Evolutionary conservation across 495 filamentous ascomycete species (phyloP), one percentile per base, ranked within the genome.

Genomic region (Podospora comata): DNA sequence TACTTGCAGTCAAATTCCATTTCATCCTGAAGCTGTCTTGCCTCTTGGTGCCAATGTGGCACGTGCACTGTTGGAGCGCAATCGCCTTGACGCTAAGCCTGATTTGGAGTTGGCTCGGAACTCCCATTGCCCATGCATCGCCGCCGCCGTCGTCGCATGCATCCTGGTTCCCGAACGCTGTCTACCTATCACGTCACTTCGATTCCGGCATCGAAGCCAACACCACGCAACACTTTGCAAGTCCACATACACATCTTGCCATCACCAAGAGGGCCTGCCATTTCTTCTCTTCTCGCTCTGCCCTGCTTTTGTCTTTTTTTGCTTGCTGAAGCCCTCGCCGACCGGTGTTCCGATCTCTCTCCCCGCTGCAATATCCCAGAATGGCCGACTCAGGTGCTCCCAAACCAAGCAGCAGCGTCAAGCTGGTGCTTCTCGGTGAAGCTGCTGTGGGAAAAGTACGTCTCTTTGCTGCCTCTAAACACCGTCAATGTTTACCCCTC

Each of bases 361-460:
- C 34, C 48, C 63, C 13, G 26, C 2, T 16, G 59, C 7, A 32
- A 59, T 19, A 61, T 48, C 61, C 44, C 53, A 53, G 64, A 66
- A 86, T 86, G 84, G 80, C 83, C 67, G 83, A 85, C 67, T 79
- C 80, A 68, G 78, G 73, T 67, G 86, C 89, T 75, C 90, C 94
- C 65, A 98, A 97, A 84, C 95, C 94, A 61, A 97, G 93, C 84
- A 97, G 93, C 85, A 98, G 95, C 79, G 95, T 99, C 76, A 99
- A 99, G 87, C 90, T 99, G 60, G 95, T 99, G 68, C 86, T 99
- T 73, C 88, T 99, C 57, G 95, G 95, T 61, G 95, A 99, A 80
- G 96, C 95, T 55, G 95, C 95, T 65, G 95, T 99, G 48, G 95
- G 95, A 84, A 99, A 99, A 90, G 95, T 97, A 86, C 68, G 78